Evolutionary conservation across 768 basidiomycete species (phyloP), one percentile per base, ranked within the genome.

Genomic region (Russula dissimulans): DNA sequence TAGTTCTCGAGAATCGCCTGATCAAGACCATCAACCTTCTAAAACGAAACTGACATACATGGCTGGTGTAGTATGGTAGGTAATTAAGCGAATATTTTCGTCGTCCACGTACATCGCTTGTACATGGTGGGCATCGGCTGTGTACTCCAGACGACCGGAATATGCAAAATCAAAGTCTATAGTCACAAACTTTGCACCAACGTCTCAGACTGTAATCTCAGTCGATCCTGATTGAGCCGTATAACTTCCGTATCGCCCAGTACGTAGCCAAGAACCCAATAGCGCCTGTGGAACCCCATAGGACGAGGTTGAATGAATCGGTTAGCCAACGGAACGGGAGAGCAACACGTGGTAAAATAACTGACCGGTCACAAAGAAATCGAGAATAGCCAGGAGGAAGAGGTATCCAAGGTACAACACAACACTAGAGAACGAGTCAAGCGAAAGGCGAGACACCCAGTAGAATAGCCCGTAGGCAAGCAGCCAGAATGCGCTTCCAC

Each of bases 241-340:
- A 97, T 59, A 97, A 72, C 72, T 77, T 81, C 61, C 88, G 79
- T 44, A 97, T 81, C n/a, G 90, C 91, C 86, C 90, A 95, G 66
- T 93, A 95, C 5, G 87, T 83, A 22, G 92, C 88, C 43, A 94
- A 76, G 77, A 94, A 97, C 10, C 94, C 94, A 65, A 97, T 91
- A 11, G 91, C 88, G 42, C 91, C 91, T 86, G 68, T 43, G n/a
- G n/a, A 56, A 57, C 50, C 43, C 58, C 34, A 41, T 50, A 15
- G 34, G 39, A 47, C 44, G 31, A 29, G 45, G 55, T 49, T 18
- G 1, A 39, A 29, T 2, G 22, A 26, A 26, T 26, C 22, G 22
- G 22, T 26, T 26, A 26, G 22, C 22, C 22, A 26, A 26, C 22
- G 22, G 22, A 26, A 26, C 22, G 22, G 22, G 22, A 47, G 44